phyloP scores from a whole-genome alignment of 768 basidiomycete genomes.

The Lactifluus echinatus region DNA sequence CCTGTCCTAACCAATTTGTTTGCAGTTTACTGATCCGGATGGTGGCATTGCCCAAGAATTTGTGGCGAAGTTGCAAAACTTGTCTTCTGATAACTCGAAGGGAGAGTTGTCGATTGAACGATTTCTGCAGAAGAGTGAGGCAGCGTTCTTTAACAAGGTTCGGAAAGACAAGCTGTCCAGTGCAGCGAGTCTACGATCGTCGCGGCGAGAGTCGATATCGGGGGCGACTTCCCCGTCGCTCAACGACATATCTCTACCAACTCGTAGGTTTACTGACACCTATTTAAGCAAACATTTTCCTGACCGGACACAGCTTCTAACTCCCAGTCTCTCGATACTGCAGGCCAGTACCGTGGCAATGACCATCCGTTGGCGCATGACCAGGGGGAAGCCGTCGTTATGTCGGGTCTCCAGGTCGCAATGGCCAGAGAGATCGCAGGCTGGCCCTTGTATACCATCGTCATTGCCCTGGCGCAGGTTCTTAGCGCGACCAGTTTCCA shows the following conservation, averaged over 20 bases:
- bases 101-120: slow-evolving; percentile 88
- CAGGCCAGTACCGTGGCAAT: slow-evolving; percentile 39
- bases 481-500: slow-evolving; percentile 90
- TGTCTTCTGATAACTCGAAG: slow-evolving; percentile 83
- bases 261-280: slow-evolving; percentile 51
- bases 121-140: slow-evolving; percentile 84
- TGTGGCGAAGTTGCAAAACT: slow-evolving; percentile 69
- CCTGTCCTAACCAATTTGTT: slow-evolving; percentile 6
- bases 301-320: slow-evolving; percentile 30
- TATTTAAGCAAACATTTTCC: slow-evolving; percentile 19
- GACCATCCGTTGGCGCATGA: slow-evolving; percentile 33
- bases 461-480: slow-evolving; percentile 87
- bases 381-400: slow-evolving; percentile 51
- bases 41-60: slow-evolving; percentile 88
- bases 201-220: slow-evolving; percentile 75
- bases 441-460: slow-evolving; percentile 89
- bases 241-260: slow-evolving; percentile 54
- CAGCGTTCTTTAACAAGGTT: slow-evolving; percentile 86
- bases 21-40: slow-evolving; percentile 85
- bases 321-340: slow-evolving; percentile 38
- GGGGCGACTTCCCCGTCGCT: slow-evolving; percentile 57
- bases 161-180: slow-evolving; percentile 81
- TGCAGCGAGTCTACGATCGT: slow-evolving; percentile 71
- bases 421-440: slow-evolving; percentile 72
- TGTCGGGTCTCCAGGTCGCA: slow-evolving; percentile 79